phyloP scores from a whole-genome alignment of 306 rosid species.

The Biancaea sappan region DNA sequence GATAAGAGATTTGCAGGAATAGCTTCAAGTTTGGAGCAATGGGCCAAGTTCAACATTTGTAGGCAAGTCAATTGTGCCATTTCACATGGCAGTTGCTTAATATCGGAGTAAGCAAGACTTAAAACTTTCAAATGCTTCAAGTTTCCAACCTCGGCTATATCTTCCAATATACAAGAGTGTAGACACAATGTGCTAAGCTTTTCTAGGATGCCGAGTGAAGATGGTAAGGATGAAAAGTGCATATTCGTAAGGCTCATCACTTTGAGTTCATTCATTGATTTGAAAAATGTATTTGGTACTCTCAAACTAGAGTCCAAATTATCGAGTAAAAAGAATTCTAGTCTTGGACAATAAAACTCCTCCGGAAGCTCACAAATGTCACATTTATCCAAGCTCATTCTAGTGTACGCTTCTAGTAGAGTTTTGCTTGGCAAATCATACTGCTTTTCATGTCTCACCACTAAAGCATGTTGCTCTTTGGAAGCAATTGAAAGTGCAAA shows the following conservation, averaged over 20 bases:
- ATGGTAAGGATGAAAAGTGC: background rate
- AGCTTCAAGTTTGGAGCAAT: background rate
- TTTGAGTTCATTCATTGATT: slow-evolving; percentile 15
- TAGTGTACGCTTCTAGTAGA: background rate
- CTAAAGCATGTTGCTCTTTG: background rate
- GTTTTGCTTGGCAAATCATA: background rate
- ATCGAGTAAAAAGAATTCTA: background rate
- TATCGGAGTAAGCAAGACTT: background rate
- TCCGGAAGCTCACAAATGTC: background rate
- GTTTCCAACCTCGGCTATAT: background rate
- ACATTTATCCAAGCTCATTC: background rate
- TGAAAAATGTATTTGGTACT: background rate
- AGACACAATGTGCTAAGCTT: background rate
- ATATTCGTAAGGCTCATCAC: background rate
- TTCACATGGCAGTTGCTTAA: background rate
- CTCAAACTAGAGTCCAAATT: background rate
- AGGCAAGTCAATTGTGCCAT: background rate
- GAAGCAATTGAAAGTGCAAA: slow-evolving; percentile 34
- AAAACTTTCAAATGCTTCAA: background rate
- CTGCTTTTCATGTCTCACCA: background rate
- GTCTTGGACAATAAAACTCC: background rate
- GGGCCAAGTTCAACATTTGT: background rate
- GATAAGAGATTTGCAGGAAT: slow-evolving; percentile 12
- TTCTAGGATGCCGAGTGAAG: background rate
- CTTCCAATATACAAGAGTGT: background rate